Evolutionary conservation across 768 basidiomycete species (phyloP).

Genomic region (Dacryopinax primogenitus): DNA sequence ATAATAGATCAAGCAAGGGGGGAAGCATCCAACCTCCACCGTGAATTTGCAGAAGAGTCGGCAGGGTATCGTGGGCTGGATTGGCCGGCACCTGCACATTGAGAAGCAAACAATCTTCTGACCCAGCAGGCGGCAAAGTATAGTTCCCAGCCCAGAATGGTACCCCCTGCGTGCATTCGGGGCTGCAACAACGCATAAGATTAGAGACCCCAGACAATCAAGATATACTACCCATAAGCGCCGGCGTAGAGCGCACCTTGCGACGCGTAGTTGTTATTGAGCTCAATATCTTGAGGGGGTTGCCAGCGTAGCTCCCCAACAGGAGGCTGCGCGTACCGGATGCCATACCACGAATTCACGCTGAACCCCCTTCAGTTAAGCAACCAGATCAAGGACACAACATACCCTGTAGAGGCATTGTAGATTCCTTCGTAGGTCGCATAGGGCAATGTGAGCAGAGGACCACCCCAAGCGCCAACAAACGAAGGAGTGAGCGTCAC

Average conservation of each 20-base stretch:
- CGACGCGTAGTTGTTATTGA: background rate
- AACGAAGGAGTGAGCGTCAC: background rate
- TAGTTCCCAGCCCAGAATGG: background rate
- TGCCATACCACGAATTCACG: background rate
- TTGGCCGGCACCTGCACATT: background rate
- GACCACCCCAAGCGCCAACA: background rate
- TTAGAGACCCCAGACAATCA: background rate
- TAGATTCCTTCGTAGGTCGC: constrained; percentile 1
- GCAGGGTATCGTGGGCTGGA: background rate
- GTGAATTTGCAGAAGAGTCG: background rate
- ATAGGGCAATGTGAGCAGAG: background rate
- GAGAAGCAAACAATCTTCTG: background rate
- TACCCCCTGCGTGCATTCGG: background rate
- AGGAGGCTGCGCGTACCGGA: background rate
- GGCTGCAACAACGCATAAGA: background rate
- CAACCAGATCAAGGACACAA: background rate
- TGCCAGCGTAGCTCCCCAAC: background rate
- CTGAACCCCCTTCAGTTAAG: background rate
- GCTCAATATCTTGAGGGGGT: background rate
- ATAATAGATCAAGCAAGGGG: background rate
- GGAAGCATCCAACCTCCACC: background rate
- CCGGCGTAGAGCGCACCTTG: background rate
- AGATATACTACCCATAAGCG: background rate
- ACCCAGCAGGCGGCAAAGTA: background rate
- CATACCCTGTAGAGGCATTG: background rate